Percentiles rank a stretch among this genome's conserved stretches.
These are phyloP conservation scores for Gossypium arboreum DNA, from an alignment of 345 rosid species.

Conservation along the genomic window DNA sequence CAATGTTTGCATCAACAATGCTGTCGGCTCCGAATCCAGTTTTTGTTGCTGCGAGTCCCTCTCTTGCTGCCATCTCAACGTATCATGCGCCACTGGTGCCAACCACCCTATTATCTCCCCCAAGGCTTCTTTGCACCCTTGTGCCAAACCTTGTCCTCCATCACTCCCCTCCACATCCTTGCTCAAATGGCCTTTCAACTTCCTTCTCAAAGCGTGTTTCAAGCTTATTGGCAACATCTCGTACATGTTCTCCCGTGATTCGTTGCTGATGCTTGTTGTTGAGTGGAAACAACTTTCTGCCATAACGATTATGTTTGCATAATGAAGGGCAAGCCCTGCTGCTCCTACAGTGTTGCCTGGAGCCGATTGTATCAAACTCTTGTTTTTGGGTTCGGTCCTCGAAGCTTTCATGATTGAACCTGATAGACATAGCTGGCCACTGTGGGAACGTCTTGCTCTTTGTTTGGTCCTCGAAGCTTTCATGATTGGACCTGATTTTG, in stretches of 20 bases:
- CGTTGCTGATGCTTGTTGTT: conserved; percentile 26
- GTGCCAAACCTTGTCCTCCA: conserved; percentile 19
- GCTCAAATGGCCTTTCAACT: conserved; percentile 31
- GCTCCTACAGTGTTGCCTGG: conserved; percentile 36
- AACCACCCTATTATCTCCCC: conserved; percentile 47
- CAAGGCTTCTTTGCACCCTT: conserved; percentile 44
- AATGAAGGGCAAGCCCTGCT: conserved; percentile 44
- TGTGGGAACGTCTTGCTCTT: conserved; percentile 13
- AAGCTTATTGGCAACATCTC: conserved; percentile 36
- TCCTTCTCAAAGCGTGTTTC: conserved; percentile 28
- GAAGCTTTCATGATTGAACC: neutral
- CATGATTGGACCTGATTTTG: conserved; percentile 30
- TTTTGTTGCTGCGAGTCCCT: conserved; percentile 42
- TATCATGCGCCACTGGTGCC: conserved; percentile 47
- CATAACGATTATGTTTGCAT: conserved; percentile 36
- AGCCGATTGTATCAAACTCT: conserved; percentile 18
- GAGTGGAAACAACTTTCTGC: conserved; percentile 33
- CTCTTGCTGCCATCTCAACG: conserved; percentile 50
- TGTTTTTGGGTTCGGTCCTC: neutral
- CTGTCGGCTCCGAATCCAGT: conserved; percentile 32
- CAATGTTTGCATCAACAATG: conserved; percentile 45
- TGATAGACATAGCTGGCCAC: conserved; percentile 15
- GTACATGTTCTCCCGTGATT: conserved; percentile 32
- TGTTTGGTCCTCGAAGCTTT: conserved; percentile 1
- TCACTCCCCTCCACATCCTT: neutral